Conservation (phyloP, 75 land plant species). For the Ceratopteris richardii region DNA sequence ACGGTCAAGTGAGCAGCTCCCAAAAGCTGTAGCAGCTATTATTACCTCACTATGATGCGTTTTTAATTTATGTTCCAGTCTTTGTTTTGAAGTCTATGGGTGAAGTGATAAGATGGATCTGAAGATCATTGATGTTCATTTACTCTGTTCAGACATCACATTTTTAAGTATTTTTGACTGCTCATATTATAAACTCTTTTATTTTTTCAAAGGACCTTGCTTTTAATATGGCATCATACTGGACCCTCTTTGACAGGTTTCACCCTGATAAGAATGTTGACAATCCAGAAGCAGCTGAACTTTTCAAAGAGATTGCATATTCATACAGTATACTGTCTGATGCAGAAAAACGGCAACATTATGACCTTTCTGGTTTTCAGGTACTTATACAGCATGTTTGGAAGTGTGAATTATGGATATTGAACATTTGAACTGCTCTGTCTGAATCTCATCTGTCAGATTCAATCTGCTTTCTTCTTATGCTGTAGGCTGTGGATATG, state of each 20-base stretch:
- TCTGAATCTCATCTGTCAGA: neutral
- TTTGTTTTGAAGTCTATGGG: too few relatives aligned
- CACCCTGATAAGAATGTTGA: constrained; percentile 91
- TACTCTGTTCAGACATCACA: too few relatives aligned
- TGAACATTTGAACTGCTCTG: neutral
- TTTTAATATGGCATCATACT: neutral
- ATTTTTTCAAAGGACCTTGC: too few relatives aligned
- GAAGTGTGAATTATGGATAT: neutral
- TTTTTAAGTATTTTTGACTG: too few relatives aligned
- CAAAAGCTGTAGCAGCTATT: too few relatives aligned
- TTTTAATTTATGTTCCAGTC: too few relatives aligned
- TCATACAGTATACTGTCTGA: constrained; percentile 74
- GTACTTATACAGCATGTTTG: constrained; percentile 13
- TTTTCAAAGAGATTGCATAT: constrained; percentile 81
- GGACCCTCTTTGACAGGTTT: constrained; percentile 20
- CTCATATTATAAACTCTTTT: too few relatives aligned
- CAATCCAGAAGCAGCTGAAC: constrained; percentile 70
- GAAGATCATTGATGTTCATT: too few relatives aligned
- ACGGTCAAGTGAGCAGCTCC: too few relatives aligned
- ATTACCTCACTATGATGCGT: too few relatives aligned
- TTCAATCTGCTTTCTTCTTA: neutral
- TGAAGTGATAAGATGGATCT: too few relatives aligned
- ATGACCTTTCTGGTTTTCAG: constrained; percentile 85
- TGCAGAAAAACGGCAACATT: constrained; percentile 69
- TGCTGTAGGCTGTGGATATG: too few relatives aligned